Evolutionary conservation across 805 yeast genomes (phyloP), one percentile per base, ranked within the genome.

Genomic region (Pichia membranifaciens): DNA sequence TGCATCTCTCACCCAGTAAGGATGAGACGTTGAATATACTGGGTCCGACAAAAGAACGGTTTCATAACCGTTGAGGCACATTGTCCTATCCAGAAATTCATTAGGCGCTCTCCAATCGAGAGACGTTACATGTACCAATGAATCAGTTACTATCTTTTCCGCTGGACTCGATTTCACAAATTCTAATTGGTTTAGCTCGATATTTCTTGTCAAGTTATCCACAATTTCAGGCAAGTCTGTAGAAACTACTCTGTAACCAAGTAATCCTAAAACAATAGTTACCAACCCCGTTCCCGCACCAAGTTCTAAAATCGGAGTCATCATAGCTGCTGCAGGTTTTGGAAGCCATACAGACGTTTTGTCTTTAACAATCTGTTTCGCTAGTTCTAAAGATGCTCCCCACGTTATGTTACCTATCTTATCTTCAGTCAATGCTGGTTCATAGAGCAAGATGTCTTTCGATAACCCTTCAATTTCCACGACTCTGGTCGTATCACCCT

Each of bases 251-350:
- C 64, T 55, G 41, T 56, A 60, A 0, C 88, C 88, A 5, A 82
- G 56, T 8, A 71, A 48, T 0, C 76, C 77, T 47, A 86, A 72
- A 0, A 82, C 72, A 32, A 93, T 84, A 0, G 98, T 97, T 3
- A 82, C 84, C 15, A 91, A 70, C 0, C 99, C 99, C 0, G 99
- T 93, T 0, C 99, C 99, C 0, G 98, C 74, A 0, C 99, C 99
- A n/a, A 93, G 67, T 58, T 91, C 99, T 25, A 86, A 61, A 0
- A 82, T 57, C 4, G 61, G 74, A 35, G 59, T 65, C 8, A 31
- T 5, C 2, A 18, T 6, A 1, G 37, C 18, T 2, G 5, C 3
- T 37, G 23, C 12, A 37, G 7, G 12, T 20, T 37, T 20, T 8
- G 25, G 25, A 21, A 37, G 23, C 40, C 40, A 29, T n/a, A 62